Base-by-base conservation (phyloP, 1,139 yeast species). In the Geotrichum bryndzae region DNA sequence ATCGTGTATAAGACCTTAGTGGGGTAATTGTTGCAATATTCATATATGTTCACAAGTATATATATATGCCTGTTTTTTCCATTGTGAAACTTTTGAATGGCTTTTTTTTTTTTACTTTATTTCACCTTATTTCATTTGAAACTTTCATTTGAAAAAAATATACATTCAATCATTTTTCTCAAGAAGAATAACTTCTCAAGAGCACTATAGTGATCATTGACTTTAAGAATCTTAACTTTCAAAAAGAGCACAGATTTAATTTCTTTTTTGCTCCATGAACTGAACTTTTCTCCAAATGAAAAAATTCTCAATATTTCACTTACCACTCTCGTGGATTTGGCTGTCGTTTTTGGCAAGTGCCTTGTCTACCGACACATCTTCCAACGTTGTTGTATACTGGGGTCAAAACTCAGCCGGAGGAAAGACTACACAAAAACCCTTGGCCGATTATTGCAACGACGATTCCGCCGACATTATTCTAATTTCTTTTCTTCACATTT, bases 301-400 rank as follows among this genome's bases (percentile, higher is more conserved):
- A 35, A 35, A 35, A 4, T 35, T 15, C 3, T 15, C 13, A 35
- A 35, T 35, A 35, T 35, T 35, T 15, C n/a, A 35, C n/a, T 15
- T 35, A 3, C 10, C 41, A 15, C n/a, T 35, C 13, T 35, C n/a
- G 13, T 35, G 41, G 41, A 35, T 35, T 35, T 35, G 41, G 41
- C 10, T 4, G 41, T 35, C 41, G 10, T 35, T 15, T 35, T 35
- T 15, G 41, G 38, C 45, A 10, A 29, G 51, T 10, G 53, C 48
- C n/a, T 52, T 51, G 35, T 51, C 52, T 4, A 7, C 57, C 3
- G 7, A 27, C 25, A 15, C 33, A 15, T 29, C 46, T 23, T 50
- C 81, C 48, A 87, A 88, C 68, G 83, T 90, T 57, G 96, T 86
- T 29, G 81, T 89, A n/a, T 90, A 90, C 76, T 91, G 97, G 97